Conservation (phyloP, 169 alveolate species). For the Plasmodium adleri region DNA sequence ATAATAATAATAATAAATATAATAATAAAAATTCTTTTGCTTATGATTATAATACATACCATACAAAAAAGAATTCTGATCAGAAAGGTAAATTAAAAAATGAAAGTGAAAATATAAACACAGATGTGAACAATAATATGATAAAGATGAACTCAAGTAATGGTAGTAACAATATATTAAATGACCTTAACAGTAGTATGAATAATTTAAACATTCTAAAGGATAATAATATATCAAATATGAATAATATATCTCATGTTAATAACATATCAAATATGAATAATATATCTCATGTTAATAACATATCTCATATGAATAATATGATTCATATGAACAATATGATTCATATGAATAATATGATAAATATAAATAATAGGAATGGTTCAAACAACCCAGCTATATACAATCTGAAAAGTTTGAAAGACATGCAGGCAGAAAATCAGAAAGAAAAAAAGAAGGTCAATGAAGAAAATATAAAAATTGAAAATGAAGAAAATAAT, state of each 20-base stretch:
- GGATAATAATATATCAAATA: not conserved
- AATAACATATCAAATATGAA: not conserved
- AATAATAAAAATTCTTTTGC: conserved; percentile 31
- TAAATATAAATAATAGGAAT: not conserved
- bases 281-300: not conserved
- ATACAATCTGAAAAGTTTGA: not conserved
- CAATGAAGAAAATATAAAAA: not conserved
- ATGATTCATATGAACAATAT: not conserved
- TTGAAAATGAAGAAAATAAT: not conserved
- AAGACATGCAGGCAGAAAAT: not conserved
- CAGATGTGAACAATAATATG: not conserved
- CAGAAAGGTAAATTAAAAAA: conserved; percentile 5
- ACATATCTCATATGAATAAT: too few relatives aligned
- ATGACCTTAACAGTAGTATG: not conserved
- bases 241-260: not conserved
- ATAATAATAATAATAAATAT: not conserved
- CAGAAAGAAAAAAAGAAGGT: not conserved
- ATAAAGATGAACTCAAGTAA: not conserved
- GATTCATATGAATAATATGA: not conserved
- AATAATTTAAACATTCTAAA: not conserved
- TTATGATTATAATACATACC: conserved; percentile 47
- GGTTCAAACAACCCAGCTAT: not conserved
- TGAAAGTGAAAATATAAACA: not conserved
- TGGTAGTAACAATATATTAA: not conserved
- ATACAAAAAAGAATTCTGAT: conserved; percentile 23